phyloP scores from a whole-genome alignment of 2,329 filamentous ascomycete genomes.

The Botrytis galanthina region DNA sequence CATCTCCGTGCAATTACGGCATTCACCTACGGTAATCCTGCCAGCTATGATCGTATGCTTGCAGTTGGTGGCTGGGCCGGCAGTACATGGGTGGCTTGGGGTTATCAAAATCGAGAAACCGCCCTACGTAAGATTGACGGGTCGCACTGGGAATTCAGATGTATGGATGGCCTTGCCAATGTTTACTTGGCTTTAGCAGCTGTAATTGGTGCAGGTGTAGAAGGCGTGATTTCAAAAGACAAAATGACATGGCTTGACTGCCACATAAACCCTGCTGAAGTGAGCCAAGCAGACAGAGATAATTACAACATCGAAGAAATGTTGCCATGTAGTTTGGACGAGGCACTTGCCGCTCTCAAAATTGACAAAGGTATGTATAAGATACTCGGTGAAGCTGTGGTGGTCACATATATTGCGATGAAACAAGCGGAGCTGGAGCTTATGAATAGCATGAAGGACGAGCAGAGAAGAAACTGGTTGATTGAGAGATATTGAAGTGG shows the following conservation, averaged over 20 bases:
- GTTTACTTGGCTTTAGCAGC: conserved; percentile 12
- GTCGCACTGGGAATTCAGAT: conserved; percentile 21
- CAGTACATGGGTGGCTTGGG: conserved; percentile 24
- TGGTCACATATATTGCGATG: conserved; percentile 55
- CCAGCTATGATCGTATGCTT: conserved; percentile 8
- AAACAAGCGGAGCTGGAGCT: conserved; percentile 59
- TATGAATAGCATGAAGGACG: conserved; percentile 48
- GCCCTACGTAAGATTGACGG: conserved; percentile 4
- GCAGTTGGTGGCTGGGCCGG: neutral
- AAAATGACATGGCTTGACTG: conserved; percentile 54
- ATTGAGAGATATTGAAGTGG: conserved; percentile 59
- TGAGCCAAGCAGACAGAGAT: conserved; percentile 48
- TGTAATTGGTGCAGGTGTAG: conserved; percentile 11
- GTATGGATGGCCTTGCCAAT: conserved; percentile 24
- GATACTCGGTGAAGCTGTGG: conserved; percentile 49
- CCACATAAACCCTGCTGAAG: conserved; percentile 49
- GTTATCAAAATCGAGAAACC: conserved; percentile 3
- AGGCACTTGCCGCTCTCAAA: conserved; percentile 53
- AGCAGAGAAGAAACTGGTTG: conserved; percentile 55
- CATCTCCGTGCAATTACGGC: conserved; percentile 16
- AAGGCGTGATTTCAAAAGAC: conserved; percentile 36
- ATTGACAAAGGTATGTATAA: conserved; percentile 47
- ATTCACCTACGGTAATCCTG: conserved; percentile 10
- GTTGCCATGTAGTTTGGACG: conserved; percentile 54
- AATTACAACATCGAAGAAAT: conserved; percentile 52